phyloP scores from a whole-genome alignment of 2,329 filamentous ascomycete species.

The Juglanconis juglandina region DNA sequence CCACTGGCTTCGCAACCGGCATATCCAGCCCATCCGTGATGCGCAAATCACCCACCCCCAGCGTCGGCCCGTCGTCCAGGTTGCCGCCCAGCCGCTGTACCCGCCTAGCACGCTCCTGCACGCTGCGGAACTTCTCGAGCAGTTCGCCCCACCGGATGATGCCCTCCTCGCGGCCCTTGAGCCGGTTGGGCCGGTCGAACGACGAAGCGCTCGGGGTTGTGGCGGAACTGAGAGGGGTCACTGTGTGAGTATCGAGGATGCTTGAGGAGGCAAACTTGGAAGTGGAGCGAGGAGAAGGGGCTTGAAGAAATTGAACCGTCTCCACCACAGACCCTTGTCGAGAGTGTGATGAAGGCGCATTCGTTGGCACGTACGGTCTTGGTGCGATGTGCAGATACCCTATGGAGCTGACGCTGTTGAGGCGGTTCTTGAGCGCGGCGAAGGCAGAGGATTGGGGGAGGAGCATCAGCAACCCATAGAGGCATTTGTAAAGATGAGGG shows the following conservation, averaged over 20 bases:
- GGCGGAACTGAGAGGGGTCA: conserved; percentile 36
- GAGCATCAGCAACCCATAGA: conserved; percentile 95
- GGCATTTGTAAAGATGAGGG: conserved; percentile 93
- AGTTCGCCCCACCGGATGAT: conserved; percentile 89
- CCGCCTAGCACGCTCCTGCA: conserved; percentile 81
- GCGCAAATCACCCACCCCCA: conserved; percentile 36
- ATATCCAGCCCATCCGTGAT: conserved; percentile 38
- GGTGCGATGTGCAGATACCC: conserved; percentile 85
- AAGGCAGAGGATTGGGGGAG: conserved; percentile 98
- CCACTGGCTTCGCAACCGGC: conserved; percentile 29
- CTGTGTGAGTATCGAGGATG: conserved; percentile 32
- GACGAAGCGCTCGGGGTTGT: conserved; percentile 49
- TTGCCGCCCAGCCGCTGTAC: conserved; percentile 58
- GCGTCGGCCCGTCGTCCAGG: conserved; percentile 42
- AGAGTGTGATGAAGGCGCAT: conserved; percentile 27
- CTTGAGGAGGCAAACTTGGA: conserved; percentile 12
- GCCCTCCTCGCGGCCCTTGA: conserved; percentile 78
- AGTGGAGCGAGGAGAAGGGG: conserved; percentile 16
- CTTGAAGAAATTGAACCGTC: conserved; percentile 25
- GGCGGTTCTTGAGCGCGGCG: conserved; percentile 89
- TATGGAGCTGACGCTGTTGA: conserved; percentile 96
- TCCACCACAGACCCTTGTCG: conserved; percentile 33
- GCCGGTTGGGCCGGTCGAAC: conserved; percentile 71
- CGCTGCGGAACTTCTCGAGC: conserved; percentile 87
- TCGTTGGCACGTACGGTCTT: conserved; percentile 62